A percentile compares a stretch with the other conserved stretches of the same genome.
These are phyloP conservation scores for Alternaria sp. DNA, from an alignment of 2,329 filamentous ascomycete genomes.

Conservation along the genomic window DNA sequence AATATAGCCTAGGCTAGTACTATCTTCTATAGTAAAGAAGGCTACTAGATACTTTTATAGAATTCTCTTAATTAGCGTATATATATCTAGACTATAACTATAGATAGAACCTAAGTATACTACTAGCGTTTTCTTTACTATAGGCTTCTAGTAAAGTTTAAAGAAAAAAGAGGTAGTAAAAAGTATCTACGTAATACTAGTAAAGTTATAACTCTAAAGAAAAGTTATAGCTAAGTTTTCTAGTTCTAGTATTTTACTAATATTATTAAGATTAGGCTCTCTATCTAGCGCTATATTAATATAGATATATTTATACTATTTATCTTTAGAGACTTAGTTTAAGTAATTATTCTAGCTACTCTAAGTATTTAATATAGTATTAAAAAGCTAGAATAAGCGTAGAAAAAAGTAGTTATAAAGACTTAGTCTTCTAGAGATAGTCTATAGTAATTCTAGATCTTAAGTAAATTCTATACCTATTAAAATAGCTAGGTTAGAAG, in stretches of 20 bases:
- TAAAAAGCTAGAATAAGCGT: conserved; percentile 14
- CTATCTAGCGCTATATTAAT: conserved; percentile 18
- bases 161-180: conserved; percentile 22
- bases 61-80: conserved; percentile 12
- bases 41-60: conserved; percentile 14
- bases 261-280: conserved; percentile 11
- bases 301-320: conserved; percentile 15
- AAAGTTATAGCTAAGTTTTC: conserved; percentile 10
- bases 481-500: conserved; percentile 12
- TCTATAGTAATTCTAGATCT: background rate
- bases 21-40: conserved; percentile 12
- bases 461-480: conserved; percentile 16
- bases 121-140: background rate
- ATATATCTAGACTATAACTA: conserved; percentile 11
- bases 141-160: conserved; percentile 7
- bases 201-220: conserved; percentile 14
- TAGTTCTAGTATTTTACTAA: conserved; percentile 13
- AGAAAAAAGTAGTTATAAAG: conserved; percentile 16
- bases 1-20: conserved; percentile 4
- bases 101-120: conserved; percentile 12
- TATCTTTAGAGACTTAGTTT: conserved; percentile 7
- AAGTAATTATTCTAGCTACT: conserved; percentile 14
- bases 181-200: conserved; percentile 3
- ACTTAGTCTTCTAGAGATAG: conserved; percentile 5
- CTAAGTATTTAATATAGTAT: conserved; percentile 16